phyloP scores from a whole-genome alignment of 108 stramenopile genomes.

The Cyclotella sp. region DNA sequence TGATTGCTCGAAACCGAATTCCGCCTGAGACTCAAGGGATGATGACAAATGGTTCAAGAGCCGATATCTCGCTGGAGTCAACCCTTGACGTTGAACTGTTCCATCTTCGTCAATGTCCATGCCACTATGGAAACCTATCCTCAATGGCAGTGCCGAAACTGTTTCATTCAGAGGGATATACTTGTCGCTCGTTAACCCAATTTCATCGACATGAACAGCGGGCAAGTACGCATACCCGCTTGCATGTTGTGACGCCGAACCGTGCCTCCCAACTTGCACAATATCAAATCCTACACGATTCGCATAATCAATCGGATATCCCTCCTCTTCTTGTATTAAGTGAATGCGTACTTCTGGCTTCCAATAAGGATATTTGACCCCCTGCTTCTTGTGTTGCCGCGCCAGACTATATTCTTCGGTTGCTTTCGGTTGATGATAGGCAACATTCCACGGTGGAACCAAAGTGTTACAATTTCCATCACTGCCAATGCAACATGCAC shows the following conservation, averaged over 20 bases:
- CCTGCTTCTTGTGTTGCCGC: constrained; percentile 61
- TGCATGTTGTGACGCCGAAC: constrained; percentile 41
- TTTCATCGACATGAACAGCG: constrained; percentile 91
- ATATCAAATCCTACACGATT: constrained; percentile 65
- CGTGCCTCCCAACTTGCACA: constrained; percentile 47
- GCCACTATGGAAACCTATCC: constrained; percentile 82
- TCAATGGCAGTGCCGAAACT: constrained; percentile 82
- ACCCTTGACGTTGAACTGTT: constrained; percentile 54
- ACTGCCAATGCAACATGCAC: neutral
- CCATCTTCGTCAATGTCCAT: constrained; percentile 55
- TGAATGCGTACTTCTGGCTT: constrained; percentile 86
- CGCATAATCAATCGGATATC: constrained; percentile 73
- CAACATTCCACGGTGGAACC: constrained; percentile 79
- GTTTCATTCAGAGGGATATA: constrained; percentile 92
- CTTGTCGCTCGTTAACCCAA: constrained; percentile 93
- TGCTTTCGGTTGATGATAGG: constrained; percentile 64
- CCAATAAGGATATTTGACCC: constrained; percentile 79
- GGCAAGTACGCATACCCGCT: constrained; percentile 81
- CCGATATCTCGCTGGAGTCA: constrained; percentile 84
- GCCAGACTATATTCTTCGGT: constrained; percentile 55
- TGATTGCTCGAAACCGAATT: constrained; percentile 90
- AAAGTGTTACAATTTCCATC: constrained; percentile 18
- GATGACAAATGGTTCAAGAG: constrained; percentile 79
- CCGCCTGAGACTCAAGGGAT: constrained; percentile 80
- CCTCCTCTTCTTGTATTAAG: constrained; percentile 71